Conservation (phyloP, 2,329 filamentous ascomycete species). For the Aspergillus chevalieri region DNA sequence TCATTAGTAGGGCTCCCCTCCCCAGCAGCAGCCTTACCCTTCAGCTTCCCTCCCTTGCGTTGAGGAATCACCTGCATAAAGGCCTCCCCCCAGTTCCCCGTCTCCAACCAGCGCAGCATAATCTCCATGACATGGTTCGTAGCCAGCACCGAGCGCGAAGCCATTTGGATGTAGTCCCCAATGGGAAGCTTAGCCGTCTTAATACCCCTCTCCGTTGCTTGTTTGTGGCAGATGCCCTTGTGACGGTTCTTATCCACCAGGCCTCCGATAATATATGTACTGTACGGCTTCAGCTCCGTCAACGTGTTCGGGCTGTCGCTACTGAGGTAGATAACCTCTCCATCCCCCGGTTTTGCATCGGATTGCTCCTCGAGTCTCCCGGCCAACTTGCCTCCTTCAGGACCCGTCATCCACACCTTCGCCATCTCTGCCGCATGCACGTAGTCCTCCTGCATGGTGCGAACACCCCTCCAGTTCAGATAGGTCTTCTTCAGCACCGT, state of each 20-base stretch:
- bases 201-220: slow-evolving; percentile 67
- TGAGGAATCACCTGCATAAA: slow-evolving; percentile 86
- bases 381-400: slow-evolving; percentile 51
- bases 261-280: slow-evolving; percentile 87
- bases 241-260: slow-evolving; percentile 94
- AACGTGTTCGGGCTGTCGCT: slow-evolving; percentile 86
- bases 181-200: slow-evolving; percentile 89
- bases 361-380: slow-evolving; percentile 50
- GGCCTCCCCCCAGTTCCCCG: slow-evolving; percentile 82
- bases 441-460: slow-evolving; percentile 69
- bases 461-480: slow-evolving; percentile 70
- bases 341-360: slow-evolving; percentile 33
- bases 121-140: slow-evolving; percentile 98
- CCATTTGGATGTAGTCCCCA: slow-evolving; percentile 90
- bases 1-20: too few species aligned
- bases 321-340: slow-evolving; percentile 77
- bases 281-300: slow-evolving; percentile 75
- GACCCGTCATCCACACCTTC: slow-evolving; percentile 59
- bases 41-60: slow-evolving; percentile 74
- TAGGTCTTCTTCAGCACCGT: slow-evolving; percentile 66
- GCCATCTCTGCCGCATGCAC: slow-evolving; percentile 61
- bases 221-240: slow-evolving; percentile 86
- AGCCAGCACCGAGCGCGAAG: slow-evolving; percentile 74
- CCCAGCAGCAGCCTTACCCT: slow-evolving; percentile 14
- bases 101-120: slow-evolving; percentile 88